These are phyloP conservation scores for Calonectria henricotiae DNA, from an alignment of 2,329 filamentous ascomycete genomes.

Conservation along the genomic window DNA sequence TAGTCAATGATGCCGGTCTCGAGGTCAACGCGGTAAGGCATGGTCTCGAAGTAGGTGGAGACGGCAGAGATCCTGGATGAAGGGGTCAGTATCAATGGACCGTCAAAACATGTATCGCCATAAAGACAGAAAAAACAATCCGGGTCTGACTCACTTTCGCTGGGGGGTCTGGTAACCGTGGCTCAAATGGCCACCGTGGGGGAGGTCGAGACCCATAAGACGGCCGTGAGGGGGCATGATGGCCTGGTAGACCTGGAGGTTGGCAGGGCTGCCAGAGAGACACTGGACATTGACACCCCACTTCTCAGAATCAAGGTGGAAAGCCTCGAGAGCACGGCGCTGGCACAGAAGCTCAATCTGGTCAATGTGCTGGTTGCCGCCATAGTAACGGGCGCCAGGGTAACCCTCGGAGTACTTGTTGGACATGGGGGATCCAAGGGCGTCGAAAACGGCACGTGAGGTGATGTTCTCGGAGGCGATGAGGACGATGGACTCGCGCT, in stretches of 20 bases:
- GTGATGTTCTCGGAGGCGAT: slow-evolving; percentile 99
- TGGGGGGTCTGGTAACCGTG: slow-evolving; percentile 98
- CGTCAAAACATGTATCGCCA: not conserved
- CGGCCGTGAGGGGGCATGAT: slow-evolving; percentile 96
- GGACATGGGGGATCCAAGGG: slow-evolving; percentile 93
- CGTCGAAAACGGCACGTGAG: slow-evolving; percentile 97
- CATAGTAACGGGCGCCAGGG: slow-evolving; percentile 98
- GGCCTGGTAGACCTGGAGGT: slow-evolving; percentile 98
- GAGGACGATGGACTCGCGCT: slow-evolving; percentile 98
- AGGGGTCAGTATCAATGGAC: not conserved
- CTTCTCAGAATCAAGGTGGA: slow-evolving; percentile 87
- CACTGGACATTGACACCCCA: slow-evolving; percentile 99
- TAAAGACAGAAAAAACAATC: no score
- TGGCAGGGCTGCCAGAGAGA: slow-evolving; percentile 93
- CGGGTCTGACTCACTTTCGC: slow-evolving; percentile 78
- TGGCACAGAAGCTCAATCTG: slow-evolving; percentile 96
- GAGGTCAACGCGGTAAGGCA: slow-evolving; percentile 93
- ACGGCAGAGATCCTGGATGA: slow-evolving; percentile 87
- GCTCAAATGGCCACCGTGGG: slow-evolving; percentile 93
- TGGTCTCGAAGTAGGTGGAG: slow-evolving; percentile 99
- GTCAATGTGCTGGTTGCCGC: slow-evolving; percentile 99
- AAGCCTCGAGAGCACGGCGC: slow-evolving; percentile 91
- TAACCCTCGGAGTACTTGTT: slow-evolving; percentile 99
- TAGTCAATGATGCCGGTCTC: slow-evolving; percentile 98
- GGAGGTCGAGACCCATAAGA: slow-evolving; percentile 96